A percentile compares a stretch with the other conserved stretches of the same genome.
These are phyloP conservation scores for Margaritispora aquatica DNA, from an alignment of 495 filamentous ascomycete genomes.

Conservation along the genomic window DNA sequence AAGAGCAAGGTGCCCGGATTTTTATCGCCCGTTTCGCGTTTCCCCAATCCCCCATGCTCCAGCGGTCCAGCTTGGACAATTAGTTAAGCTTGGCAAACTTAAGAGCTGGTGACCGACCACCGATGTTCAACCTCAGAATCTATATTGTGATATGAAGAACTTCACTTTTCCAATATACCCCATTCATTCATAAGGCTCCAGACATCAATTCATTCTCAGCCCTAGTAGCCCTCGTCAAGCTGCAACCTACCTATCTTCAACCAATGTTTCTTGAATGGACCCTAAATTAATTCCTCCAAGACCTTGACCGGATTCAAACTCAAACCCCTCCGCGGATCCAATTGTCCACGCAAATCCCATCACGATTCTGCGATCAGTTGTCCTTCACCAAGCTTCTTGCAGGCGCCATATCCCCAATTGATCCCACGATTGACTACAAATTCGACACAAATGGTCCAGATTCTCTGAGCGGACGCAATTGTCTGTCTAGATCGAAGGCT, in stretches of 20 bases:
- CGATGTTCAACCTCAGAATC: not conserved
- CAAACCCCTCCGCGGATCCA: not conserved
- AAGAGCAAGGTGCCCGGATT: not conserved
- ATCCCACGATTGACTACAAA: not conserved
- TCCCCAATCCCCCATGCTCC: not conserved
- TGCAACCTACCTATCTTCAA: not conserved
- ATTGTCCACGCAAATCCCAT: too few species aligned
- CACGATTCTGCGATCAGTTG: not conserved
- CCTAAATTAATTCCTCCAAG: conserved; percentile 19
- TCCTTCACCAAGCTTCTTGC: not conserved
- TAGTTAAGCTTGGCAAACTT: not conserved
- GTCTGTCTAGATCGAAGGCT: conserved; percentile 5
- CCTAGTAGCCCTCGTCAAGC: too few species aligned
- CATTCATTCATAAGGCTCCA: not conserved
- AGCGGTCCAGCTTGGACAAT: not conserved
- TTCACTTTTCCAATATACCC: not conserved
- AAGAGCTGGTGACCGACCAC: not conserved
- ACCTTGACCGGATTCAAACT: not conserved
- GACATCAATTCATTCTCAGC: too few species aligned
- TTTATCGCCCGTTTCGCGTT: not conserved
- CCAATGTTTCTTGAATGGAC: conserved; percentile 18
- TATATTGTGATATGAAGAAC: not conserved
- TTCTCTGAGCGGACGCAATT: conserved; percentile 7
- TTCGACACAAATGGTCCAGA: conserved; percentile 7
- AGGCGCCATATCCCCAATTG: not conserved